Percentiles rank a stretch among this genome's conserved stretches.
Evolutionary conservation across 345 rosid genomes (phyloP).

Genomic region (Rubroshorea leprosula): DNA sequence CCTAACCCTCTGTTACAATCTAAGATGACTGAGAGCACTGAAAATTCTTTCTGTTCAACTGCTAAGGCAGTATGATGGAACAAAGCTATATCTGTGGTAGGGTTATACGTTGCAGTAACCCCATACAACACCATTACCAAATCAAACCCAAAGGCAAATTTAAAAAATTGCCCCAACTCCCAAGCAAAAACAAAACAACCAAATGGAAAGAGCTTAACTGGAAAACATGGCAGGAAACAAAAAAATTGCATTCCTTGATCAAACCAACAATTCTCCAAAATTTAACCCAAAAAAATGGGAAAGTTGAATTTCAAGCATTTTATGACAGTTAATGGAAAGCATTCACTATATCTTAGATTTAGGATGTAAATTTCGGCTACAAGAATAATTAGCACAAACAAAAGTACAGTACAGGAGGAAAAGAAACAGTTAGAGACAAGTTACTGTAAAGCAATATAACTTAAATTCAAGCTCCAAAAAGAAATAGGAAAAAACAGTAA

Average conservation of each 20-base stretch:
- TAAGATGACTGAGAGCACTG: not conserved
- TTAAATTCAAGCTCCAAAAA: slow-evolving; percentile 1
- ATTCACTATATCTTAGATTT: not conserved
- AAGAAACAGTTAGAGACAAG: not conserved
- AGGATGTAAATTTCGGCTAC: not conserved
- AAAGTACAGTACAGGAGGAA: not conserved
- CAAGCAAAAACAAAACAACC: not conserved
- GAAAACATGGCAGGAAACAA: not conserved
- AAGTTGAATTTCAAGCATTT: not conserved
- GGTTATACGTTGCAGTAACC: not conserved
- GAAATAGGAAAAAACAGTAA: not conserved
- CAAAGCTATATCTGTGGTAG: not conserved
- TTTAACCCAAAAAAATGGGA: not conserved
- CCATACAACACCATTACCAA: too few species aligned
- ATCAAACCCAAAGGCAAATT: slow-evolving; percentile 1
- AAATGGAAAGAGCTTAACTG: not conserved
- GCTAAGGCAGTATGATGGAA: not conserved
- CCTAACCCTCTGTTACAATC: not conserved
- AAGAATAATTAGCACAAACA: not conserved
- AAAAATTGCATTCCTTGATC: not conserved
- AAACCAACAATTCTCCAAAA: not conserved
- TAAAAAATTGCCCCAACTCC: not conserved
- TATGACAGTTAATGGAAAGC: not conserved
- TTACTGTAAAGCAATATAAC: slow-evolving; percentile 1
- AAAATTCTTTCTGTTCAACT: not conserved